Percentiles rank a stretch among this genome's conserved stretches.
phyloP scores from a whole-genome alignment of 2,329 filamentous ascomycete species.

The Zymoseptoria tritici region DNA sequence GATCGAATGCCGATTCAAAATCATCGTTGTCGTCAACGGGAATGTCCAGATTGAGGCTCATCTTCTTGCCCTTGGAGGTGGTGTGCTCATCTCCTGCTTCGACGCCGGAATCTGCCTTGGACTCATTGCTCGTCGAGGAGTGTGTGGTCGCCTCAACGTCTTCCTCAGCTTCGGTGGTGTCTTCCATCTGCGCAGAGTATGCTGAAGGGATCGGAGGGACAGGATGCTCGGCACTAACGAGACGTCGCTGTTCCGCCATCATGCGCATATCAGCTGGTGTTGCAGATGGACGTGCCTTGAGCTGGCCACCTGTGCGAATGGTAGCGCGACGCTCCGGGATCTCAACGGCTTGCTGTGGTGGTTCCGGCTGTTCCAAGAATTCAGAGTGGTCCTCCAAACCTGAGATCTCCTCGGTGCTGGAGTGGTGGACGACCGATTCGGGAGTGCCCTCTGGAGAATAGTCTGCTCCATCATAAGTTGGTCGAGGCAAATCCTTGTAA shows the following conservation, averaged over 20 bases:
- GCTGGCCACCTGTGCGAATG: constrained; percentile 74
- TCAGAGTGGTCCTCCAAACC: constrained; percentile 14
- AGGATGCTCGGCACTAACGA: constrained; percentile 64
- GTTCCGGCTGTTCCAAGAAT: constrained; percentile 6
- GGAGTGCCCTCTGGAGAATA: constrained; percentile 55
- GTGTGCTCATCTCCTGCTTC: constrained; percentile 9
- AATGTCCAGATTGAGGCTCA: constrained; percentile 54
- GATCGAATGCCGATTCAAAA: constrained; percentile 85
- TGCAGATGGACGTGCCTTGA: constrained; percentile 82
- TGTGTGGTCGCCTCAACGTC: constrained; percentile 16
- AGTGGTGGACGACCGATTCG: constrained; percentile 80
- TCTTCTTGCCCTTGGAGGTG: constrained; percentile 12
- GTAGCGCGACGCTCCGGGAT: constrained; percentile 80
- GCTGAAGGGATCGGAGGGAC: constrained; percentile 27
- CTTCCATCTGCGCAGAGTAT: constrained; percentile 19
- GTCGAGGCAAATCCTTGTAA: constrained; percentile 17
- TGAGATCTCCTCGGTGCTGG: constrained; percentile 39
- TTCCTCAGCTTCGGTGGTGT: constrained; percentile 9
- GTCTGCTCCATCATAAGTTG: constrained; percentile 17
- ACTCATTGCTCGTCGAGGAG: constrained; percentile 20
- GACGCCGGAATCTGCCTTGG: constrained; percentile 23
- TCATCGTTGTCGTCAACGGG: constrained; percentile 67
- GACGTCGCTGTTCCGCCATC: constrained; percentile 79
- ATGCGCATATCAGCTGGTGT: constrained; percentile 75
- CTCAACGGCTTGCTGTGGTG: constrained; percentile 10